Base-by-base conservation (phyloP, 331 rosid genomes). In the Quercus phellos region DNA sequence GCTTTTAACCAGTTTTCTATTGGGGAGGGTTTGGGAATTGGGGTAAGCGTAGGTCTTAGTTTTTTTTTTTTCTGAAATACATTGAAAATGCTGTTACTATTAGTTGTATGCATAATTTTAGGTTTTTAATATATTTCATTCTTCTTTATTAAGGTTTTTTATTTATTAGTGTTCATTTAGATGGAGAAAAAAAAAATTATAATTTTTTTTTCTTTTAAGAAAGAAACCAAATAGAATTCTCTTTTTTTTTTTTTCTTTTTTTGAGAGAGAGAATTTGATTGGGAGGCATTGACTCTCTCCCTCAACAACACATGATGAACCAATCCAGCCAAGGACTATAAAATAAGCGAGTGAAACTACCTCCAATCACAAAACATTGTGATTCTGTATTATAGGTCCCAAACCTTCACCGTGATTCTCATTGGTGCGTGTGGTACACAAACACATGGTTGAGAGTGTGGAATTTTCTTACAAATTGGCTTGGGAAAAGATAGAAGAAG, bases 231-330 rank as follows among this genome's bases (percentile, higher is more conserved):
- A 55, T 51, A 59, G 29, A 71, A 10, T 34, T 51, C 43, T 38
- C 35, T 34, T 34, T 34, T 32, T 4, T 32, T 50, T 71, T 24
- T 3, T 29, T 17, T 35, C 26, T 71, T 22, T 11, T 29, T 27
- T 35, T 50, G 5, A 11, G 32, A 17, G 22, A 24, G 78, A 50
- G 86, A 35, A 73, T 68, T 68, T 85, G 84, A 71, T 82, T 87
- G 75, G 74, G 78, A 51, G 55, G 81, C 92, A 80, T 90, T 90
- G 90, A 87, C 93, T 75, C 75, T 21, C 69, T 26, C 72, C 79
- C 38, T 73, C 72, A 71, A 58, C 18, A 51, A 21, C 85, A 79
- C 81, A 78, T 75, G 84, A 70, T 68, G 68, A 60, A 10, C 55
- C 80, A 81, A 81, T 77, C 50, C 78, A 77, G 71, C 80, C 80